phyloP scores from a whole-genome alignment of 257 asterid species.

The Nicotiana paniculata region DNA sequence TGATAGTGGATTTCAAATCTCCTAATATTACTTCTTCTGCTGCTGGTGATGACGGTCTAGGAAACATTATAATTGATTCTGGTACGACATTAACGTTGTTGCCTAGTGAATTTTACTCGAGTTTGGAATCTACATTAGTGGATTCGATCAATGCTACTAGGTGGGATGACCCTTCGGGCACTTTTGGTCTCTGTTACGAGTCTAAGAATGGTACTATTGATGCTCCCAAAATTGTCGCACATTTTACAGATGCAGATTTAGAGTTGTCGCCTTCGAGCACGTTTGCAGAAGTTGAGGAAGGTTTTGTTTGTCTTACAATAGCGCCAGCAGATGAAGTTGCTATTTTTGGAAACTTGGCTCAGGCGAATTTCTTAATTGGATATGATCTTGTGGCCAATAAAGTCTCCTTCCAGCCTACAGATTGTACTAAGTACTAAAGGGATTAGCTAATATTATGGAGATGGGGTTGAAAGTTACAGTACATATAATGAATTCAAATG shows the following conservation, averaged over 20 bases:
- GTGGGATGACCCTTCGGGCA: background rate
- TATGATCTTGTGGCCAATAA: conserved; percentile 32
- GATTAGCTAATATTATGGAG: no score
- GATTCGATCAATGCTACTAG: background rate
- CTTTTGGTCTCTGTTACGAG: background rate
- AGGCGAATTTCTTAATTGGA: conserved; percentile 33
- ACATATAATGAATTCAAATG: background rate
- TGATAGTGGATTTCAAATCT: background rate
- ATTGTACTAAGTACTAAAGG: conserved; percentile 20
- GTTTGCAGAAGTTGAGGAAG: background rate
- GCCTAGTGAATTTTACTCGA: background rate
- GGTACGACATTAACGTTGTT: conserved; percentile 33
- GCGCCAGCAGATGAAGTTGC: conserved; percentile 1
- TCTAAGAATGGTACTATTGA: background rate
- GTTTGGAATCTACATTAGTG: background rate
- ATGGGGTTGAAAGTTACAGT: no score
- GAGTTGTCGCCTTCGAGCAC: background rate
- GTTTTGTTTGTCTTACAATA: conserved; percentile 2
- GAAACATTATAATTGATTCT: conserved; percentile 40
- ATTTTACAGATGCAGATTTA: conserved; percentile 15
- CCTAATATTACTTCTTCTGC: background rate
- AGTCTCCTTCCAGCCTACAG: conserved; percentile 40
- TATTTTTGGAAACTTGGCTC: conserved; percentile 45
- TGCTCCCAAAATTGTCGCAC: background rate
- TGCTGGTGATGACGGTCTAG: background rate